Percentiles rank a stretch among this genome's conserved stretches.
Evolutionary conservation across 257 asterid species (phyloP).

Genomic region (Eucommia ulmoides): DNA sequence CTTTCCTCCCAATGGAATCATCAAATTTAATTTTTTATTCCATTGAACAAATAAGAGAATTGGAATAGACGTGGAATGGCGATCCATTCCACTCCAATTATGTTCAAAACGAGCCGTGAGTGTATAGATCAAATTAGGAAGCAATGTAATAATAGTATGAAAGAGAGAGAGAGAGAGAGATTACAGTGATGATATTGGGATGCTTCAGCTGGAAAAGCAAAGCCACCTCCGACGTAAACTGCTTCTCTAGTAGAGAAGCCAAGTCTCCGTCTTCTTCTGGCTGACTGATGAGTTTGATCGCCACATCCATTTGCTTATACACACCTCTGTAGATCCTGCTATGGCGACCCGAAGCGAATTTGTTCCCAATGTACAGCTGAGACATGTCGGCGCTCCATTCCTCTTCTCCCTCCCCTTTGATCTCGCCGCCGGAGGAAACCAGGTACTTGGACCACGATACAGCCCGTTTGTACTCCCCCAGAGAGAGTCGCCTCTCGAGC

Average conservation of each 20-base stretch:
- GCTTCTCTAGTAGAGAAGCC: slow-evolving; percentile 82
- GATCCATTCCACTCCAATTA: no score
- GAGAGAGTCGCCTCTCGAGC: slow-evolving; percentile 78
- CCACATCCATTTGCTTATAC: slow-evolving; percentile 79
- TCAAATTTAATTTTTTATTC: no score
- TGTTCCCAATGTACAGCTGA: slow-evolving; percentile 76
- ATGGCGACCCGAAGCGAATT: slow-evolving; percentile 88
- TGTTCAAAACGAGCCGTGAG: no score
- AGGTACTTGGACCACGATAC: slow-evolving; percentile 91
- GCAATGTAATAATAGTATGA: no score
- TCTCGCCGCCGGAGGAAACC: slow-evolving; percentile 75
- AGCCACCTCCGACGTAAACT: slow-evolving; percentile 81
- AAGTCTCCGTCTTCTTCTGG: slow-evolving; percentile 91
- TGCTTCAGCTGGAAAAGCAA: slow-evolving; percentile 70
- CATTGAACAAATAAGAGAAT: no score
- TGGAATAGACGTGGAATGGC: no score
- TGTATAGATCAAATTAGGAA: no score
- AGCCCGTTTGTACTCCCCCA: slow-evolving; percentile 87
- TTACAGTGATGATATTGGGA: slow-evolving; percentile 88
- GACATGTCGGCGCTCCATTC: slow-evolving; percentile 99
- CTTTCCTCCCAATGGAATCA: no score
- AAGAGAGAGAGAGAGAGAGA: no score
- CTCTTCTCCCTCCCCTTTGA: slow-evolving; percentile 60
- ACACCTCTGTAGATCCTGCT: slow-evolving; percentile 91
- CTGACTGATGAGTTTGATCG: slow-evolving; percentile 88